Evolutionary conservation across 805 yeast genomes (phyloP).

Genomic region (Saturnispora mendoncae): DNA sequence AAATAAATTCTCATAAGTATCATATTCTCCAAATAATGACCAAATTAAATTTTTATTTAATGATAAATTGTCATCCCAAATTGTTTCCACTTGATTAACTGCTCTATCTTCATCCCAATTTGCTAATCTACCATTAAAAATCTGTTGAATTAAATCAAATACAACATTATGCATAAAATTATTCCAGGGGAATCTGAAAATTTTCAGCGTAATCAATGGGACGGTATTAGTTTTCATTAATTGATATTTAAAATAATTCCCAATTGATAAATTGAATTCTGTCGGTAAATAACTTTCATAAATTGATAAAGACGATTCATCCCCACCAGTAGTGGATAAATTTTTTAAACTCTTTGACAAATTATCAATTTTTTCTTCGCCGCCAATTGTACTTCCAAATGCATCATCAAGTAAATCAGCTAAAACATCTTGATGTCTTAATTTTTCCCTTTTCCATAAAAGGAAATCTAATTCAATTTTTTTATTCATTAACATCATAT

Average conservation of each 20-base stretch:
- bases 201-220: constrained; percentile 52
- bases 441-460: constrained; percentile 59
- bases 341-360: constrained; percentile 22
- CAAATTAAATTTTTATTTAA: constrained; percentile 69
- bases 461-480: constrained; percentile 52
- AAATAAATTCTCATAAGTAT: constrained; percentile 16
- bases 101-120: constrained; percentile 32
- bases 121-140: constrained; percentile 58
- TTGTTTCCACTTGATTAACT: constrained; percentile 27
- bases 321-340: background rate
- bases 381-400: constrained; percentile 1
- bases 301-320: background rate
- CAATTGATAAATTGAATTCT: constrained; percentile 38
- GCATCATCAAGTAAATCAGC: constrained; percentile 11
- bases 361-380: constrained; percentile 15
- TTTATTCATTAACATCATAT: constrained; percentile 85
- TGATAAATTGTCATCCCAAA: constrained; percentile 42
- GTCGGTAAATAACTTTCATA: constrained; percentile 4
- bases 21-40: constrained; percentile 49
- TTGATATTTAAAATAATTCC: constrained; percentile 76
- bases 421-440: constrained; percentile 46
- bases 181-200: constrained; percentile 89
- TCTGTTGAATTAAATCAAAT: constrained; percentile 91
- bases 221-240: constrained; percentile 64
- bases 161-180: constrained; percentile 96